A percentile compares a stretch with the other conserved stretches of the same genome.
Conservation (phyloP, 495 filamentous ascomycete species). For the Neurospora sp. region DNA sequence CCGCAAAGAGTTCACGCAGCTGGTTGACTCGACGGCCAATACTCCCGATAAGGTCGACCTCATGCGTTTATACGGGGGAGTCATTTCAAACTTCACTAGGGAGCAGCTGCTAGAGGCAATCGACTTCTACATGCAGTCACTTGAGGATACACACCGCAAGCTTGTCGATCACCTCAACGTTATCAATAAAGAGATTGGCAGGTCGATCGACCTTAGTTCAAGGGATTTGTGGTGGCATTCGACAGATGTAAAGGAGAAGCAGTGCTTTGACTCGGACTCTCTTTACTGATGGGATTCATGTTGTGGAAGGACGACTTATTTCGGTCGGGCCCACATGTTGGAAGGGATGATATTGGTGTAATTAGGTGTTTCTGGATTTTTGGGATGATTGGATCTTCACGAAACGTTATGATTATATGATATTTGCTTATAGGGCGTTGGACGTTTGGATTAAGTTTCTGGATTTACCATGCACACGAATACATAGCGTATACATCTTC, state of each 20-base stretch:
- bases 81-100: neutral
- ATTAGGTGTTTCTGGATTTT: neutral
- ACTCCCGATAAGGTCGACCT: neutral
- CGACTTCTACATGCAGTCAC: neutral
- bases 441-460: neutral
- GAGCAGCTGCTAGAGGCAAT: neutral
- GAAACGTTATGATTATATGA: neutral
- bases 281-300: neutral
- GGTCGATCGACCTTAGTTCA: neutral
- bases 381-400: neutral
- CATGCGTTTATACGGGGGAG: neutral
- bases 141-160: neutral
- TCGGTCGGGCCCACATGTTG: neutral
- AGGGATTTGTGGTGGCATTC: neutral
- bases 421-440: neutral
- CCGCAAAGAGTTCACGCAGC: neutral
- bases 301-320: neutral
- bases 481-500: neutral
- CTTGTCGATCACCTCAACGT: neutral
- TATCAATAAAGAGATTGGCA: neutral
- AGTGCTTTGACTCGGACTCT: neutral
- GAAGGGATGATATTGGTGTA: neutral
- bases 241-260: neutral
- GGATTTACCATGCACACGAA: neutral
- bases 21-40: neutral